Conservation (phyloP, 2,329 filamentous ascomycete species). For the Hymenoscyphus linearis region DNA sequence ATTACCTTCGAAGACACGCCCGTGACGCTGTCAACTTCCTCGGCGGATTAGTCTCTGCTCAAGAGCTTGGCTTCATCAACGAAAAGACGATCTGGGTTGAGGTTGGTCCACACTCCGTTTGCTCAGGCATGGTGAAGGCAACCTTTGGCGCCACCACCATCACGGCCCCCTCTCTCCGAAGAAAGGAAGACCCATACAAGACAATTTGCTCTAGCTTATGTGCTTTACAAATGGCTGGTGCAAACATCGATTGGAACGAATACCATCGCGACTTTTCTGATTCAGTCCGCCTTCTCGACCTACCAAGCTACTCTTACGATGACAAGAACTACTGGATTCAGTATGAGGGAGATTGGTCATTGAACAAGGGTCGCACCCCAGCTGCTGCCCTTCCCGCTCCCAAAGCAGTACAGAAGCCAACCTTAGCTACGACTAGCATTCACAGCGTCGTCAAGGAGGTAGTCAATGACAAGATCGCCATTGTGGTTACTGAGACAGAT, state of each 20-base stretch:
- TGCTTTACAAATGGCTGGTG: slow-evolving; percentile 55
- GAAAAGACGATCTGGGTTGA: slow-evolving; percentile 63
- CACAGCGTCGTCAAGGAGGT: slow-evolving; percentile 50
- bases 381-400: background rate
- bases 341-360: slow-evolving; percentile 62
- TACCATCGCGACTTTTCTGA: slow-evolving; percentile 58
- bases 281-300: slow-evolving; percentile 53
- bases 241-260: slow-evolving; percentile 66
- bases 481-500: slow-evolving; percentile 49
- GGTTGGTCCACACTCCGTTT: slow-evolving; percentile 69
- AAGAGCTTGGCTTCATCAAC: slow-evolving; percentile 53
- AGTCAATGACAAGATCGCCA: slow-evolving; percentile 45
- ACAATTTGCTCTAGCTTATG: slow-evolving; percentile 54
- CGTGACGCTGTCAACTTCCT: slow-evolving; percentile 67
- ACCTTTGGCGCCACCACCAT: slow-evolving; percentile 48
- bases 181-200: slow-evolving; percentile 59
- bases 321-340: slow-evolving; percentile 64
- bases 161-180: slow-evolving; percentile 55
- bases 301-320: slow-evolving; percentile 65
- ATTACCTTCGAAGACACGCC: slow-evolving; percentile 60
- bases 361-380: slow-evolving; percentile 47
- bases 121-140: slow-evolving; percentile 61
- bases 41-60: slow-evolving; percentile 53
- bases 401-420: slow-evolving; percentile 33
- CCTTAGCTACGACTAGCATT: slow-evolving; percentile 51